Base-by-base conservation (phyloP, 768 basidiomycete species). In the Phylloporus sp. region DNA sequence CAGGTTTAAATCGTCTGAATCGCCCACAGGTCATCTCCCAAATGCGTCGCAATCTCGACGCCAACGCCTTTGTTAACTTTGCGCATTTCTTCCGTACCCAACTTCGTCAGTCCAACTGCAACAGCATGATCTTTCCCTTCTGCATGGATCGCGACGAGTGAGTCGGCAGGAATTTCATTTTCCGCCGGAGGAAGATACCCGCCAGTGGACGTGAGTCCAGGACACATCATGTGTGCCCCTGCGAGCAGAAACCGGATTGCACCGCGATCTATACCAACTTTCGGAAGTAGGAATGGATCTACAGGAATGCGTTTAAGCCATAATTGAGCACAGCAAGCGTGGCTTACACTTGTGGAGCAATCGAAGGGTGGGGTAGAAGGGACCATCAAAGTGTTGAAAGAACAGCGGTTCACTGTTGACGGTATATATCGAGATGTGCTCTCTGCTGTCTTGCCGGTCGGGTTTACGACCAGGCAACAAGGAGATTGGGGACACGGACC, bases 301-400 rank as follows among this genome's bases (percentile, higher is more conserved):
- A 66, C 10, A 18, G 3, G 46, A 28, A n/a, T 42, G 46, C 18
- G 35, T 28, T 31, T 52, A 4, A 42, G 27, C 29, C 26, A 23
- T 50, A 17, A 31, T 20, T 21, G 29, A 11, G 24, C 29, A 24
- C 13, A 34, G 5, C 5, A 45, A 13, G 22, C 40, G 35, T 48
- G 27, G 67, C 80, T 57, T 63, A 95, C 96, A 99, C 73, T 89
- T 86, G 70, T 99, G 96, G 46, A 98, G 70, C 15, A 98, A 64
- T 50, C 86, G 77, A 53, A 99, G 73, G 1, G 93, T 94, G 5
- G 96, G 96, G 62, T 81, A 86, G 58, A 89, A 80, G 1, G 91
- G 91, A 1, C 90, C 94, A 68, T 99, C 94, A 62, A 90, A 93
- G 65, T 96, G 92, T 64, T 99, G 93, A 75, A 96, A 92, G 67